Conservation (phyloP, 345 rosid species). For the Acer campestre region DNA sequence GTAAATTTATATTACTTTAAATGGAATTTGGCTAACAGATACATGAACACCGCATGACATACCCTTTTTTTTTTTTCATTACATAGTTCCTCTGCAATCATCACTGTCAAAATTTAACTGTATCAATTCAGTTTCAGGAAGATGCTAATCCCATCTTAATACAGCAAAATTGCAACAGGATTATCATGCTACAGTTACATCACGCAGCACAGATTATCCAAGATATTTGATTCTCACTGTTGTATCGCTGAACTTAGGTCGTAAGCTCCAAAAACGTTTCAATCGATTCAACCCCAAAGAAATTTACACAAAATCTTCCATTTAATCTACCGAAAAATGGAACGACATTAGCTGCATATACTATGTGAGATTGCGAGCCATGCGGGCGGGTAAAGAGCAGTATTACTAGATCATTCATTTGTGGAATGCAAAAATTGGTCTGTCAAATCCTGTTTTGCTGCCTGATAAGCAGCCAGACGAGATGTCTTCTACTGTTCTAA, state of each 20-base stretch:
- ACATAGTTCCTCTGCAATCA: neutral
- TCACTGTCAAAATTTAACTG: neutral
- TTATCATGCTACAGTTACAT: too few relatives aligned
- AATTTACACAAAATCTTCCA: neutral
- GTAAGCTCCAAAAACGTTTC: neutral
- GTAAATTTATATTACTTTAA: too few relatives aligned
- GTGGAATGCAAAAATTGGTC: constrained; percentile 75
- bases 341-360: neutral
- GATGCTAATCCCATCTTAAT: neutral
- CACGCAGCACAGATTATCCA: neutral
- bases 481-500: constrained; percentile 76
- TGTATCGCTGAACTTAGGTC: neutral
- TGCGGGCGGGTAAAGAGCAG: neutral
- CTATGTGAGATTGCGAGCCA: neutral
- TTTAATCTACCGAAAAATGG: neutral
- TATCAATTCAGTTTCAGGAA: neutral
- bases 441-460: constrained; percentile 68
- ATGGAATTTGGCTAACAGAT: too few relatives aligned
- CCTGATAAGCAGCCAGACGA: constrained; percentile 61
- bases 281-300: neutral
- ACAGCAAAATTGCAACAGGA: neutral
- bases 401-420: constrained; percentile 39
- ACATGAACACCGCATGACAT: neutral
- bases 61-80: neutral
- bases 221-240: neutral